Evolutionary conservation across 1,284 basidiomycete genomes (phyloP).

Genomic region (Rugosomyces carneus): DNA sequence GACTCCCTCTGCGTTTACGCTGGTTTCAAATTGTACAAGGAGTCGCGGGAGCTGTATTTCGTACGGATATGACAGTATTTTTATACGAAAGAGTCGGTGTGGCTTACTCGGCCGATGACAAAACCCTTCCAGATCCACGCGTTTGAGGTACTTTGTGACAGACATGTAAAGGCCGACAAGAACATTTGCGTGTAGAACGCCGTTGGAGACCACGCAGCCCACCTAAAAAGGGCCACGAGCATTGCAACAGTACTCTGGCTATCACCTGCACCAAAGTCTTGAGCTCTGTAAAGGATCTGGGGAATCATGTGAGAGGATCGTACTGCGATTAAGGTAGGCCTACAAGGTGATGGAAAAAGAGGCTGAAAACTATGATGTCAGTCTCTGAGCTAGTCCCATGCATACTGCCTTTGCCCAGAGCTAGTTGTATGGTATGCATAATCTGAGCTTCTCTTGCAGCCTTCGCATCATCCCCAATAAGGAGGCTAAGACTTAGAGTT

Average conservation of each 20-base stretch:
- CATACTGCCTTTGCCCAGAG: conserved; percentile 51
- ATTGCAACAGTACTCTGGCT: conserved; percentile 46
- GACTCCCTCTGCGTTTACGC: conserved; percentile 44
- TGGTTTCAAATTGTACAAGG: conserved; percentile 46
- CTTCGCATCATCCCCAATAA: conserved; percentile 65
- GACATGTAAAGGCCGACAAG: conserved; percentile 51
- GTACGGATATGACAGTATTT: conserved; percentile 3
- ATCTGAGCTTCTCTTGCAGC: conserved; percentile 58
- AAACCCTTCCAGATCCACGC: conserved; percentile 62
- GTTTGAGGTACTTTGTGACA: conserved; percentile 44
- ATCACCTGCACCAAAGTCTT: conserved; percentile 59
- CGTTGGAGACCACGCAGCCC: conserved; percentile 59
- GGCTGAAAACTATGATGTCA: conserved; percentile 56
- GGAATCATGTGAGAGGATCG: not conserved
- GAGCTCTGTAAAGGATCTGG: conserved; percentile 53
- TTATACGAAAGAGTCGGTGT: conserved; percentile 4
- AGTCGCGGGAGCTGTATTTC: conserved; percentile 54
- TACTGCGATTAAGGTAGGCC: conserved; percentile 17
- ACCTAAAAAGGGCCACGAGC: conserved; percentile 53
- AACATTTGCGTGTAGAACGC: conserved; percentile 67
- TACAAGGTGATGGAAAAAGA: conserved; percentile 57
- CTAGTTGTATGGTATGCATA: conserved; percentile 55
- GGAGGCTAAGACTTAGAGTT: conserved; percentile 48
- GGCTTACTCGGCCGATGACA: conserved; percentile 61
- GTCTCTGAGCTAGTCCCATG: conserved; percentile 52